phyloP scores from a whole-genome alignment of 1,284 basidiomycete genomes.

The Microbotryum intermedium region DNA sequence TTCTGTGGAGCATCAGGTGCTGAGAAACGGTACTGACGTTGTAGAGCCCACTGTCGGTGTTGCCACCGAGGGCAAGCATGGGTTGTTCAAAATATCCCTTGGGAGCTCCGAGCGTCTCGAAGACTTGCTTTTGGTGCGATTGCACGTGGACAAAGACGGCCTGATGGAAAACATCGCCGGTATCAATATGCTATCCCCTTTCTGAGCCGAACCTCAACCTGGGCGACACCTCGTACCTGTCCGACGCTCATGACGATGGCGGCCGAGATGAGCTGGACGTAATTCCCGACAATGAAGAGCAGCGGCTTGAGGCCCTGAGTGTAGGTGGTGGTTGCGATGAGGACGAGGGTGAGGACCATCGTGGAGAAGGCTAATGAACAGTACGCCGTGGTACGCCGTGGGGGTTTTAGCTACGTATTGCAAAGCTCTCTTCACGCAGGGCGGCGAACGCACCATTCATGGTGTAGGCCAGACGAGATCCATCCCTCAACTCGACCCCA shows the following conservation, averaged over 20 bases:
- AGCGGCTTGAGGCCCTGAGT: constrained; percentile 69
- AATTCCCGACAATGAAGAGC: constrained; percentile 86
- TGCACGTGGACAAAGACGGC: constrained; percentile 61
- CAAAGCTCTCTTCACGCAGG: background rate
- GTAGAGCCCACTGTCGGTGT: constrained; percentile 78
- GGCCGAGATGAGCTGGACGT: constrained; percentile 79
- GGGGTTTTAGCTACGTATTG: background rate
- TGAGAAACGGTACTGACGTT: constrained; percentile 56
- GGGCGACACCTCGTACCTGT: constrained; percentile 44
- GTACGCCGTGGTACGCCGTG: no score
- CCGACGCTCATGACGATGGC: constrained; percentile 66
- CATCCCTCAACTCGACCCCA: constrained; percentile 69
- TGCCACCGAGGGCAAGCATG: constrained; percentile 83
- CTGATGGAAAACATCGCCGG: constrained; percentile 12
- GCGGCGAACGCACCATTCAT: constrained; percentile 87
- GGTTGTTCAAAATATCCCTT: constrained; percentile 10
- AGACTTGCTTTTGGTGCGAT: constrained; percentile 53
- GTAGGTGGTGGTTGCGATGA: constrained; percentile 57
- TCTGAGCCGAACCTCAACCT: no score
- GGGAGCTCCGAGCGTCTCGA: background rate
- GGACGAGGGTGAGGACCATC: constrained; percentile 64
- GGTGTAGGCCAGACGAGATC: constrained; percentile 69
- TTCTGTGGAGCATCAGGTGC: background rate
- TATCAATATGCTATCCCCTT: no score
- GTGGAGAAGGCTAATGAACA: constrained; percentile 66